Evolutionary conservation across 805 yeast genomes (phyloP).

Genomic region (Lachancea cidri): DNA sequence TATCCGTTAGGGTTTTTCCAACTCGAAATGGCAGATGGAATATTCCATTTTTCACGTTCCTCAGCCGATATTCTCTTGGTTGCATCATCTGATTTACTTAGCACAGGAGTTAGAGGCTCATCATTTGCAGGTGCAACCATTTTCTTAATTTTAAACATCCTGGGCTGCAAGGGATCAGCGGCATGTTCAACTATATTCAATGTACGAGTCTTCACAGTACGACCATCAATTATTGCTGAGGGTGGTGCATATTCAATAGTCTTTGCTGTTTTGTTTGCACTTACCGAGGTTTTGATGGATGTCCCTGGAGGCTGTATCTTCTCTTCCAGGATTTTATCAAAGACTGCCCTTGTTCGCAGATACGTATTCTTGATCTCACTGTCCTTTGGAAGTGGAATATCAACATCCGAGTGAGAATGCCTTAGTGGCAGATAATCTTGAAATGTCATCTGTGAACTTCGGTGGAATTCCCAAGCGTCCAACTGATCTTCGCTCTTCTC

Average conservation of each 20-base stretch:
- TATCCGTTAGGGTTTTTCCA: constrained; percentile 95
- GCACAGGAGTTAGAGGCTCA: constrained; percentile 61
- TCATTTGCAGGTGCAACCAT: constrained; percentile 56
- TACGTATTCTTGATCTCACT: constrained; percentile 44
- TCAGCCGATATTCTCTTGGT: constrained; percentile 49
- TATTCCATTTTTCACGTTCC: constrained; percentile 76
- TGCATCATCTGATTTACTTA: constrained; percentile 52
- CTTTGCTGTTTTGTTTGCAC: constrained; percentile 34
- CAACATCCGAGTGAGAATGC: constrained; percentile 37
- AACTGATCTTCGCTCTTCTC: not conserved
- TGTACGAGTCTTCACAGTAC: constrained; percentile 35
- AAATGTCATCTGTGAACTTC: constrained; percentile 48
- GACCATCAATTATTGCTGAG: constrained; percentile 26
- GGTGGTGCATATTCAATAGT: constrained; percentile 43
- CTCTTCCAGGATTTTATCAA: constrained; percentile 46
- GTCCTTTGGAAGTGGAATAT: constrained; percentile 42
- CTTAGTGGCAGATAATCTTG: constrained; percentile 60
- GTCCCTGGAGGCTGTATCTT: constrained; percentile 34
- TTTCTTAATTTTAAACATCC: constrained; percentile 61
- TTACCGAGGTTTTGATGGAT: constrained; percentile 17
- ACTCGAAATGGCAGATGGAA: constrained; percentile 87
- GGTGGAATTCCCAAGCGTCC: not conserved
- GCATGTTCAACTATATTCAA: constrained; percentile 51
- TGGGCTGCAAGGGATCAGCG: constrained; percentile 84
- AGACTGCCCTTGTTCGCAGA: constrained; percentile 50